Base-by-base conservation (phyloP, 2,329 filamentous ascomycete species). In the Calonectria henricotiae region DNA sequence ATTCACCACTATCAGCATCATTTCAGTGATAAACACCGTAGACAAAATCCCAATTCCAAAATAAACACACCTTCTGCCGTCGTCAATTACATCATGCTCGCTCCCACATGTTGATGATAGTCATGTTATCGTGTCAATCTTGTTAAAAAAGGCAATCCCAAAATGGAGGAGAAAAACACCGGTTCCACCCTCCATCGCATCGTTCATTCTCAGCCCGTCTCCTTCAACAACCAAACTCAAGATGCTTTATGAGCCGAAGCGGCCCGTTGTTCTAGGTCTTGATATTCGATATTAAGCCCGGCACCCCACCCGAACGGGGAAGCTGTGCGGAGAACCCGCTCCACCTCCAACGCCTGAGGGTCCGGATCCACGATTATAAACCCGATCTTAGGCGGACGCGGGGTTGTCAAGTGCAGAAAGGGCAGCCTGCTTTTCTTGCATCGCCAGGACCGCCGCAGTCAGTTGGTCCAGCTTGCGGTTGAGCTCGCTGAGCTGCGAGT, bases 381-480 rank as follows among this genome's bases (percentile, higher is more conserved):
- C 47, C 66, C 41, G 60, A 51, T 37, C 46, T 69, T 69, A 69
- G 54, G 55, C 46, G 55, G 67, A 54, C 30, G 55, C 32, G 25
- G 67, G 54, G 44, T 37, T 68, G 25, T 64, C 51, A 32, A 37
- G n/a, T 8, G 23, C 39, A 20, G 25, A 20, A 30, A 25, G 11
- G n/a, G 63, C 37, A 35, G 71, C 62, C 65, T 79, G 74, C 67
- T 79, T 79, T 65, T 82, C 79, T 75, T 89, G 88, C 77, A 90
- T 80, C 4, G 83, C 81, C 73, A 89, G 77, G 2, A 91, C 82
- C 58, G 88, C 77, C 23, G 85, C 82, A 0, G 89, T 89, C 72
- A 91, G 81, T 66, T 86, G 86, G 73, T 90, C 88, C 74, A 92
- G 89, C 83, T 90, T 91, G 55, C 79, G 80, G 47, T 85, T 84